phyloP scores from a whole-genome alignment of 2,329 filamentous ascomycete species.

The Lecanicillium sp. region DNA sequence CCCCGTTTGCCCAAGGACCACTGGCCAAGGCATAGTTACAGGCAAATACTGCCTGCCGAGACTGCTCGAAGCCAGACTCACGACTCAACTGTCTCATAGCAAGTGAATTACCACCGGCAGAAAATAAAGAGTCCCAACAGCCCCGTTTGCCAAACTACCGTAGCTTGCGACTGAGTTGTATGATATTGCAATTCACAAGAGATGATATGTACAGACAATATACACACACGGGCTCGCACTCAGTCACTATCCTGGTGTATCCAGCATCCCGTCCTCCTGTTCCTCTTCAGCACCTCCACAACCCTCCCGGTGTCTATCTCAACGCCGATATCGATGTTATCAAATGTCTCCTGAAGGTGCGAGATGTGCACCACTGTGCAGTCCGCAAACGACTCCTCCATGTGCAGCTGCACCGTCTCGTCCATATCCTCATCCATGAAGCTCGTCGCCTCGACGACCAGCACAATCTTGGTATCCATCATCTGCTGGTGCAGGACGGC shows the following conservation, averaged over 20 bases:
- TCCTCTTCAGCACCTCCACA: not conserved
- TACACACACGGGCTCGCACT: not conserved
- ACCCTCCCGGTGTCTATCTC: not conserved
- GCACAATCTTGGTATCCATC: slow-evolving; percentile 15
- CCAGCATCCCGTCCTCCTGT: not conserved
- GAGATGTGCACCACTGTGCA: slow-evolving; percentile 16
- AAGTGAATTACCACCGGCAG: no score
- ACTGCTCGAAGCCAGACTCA: no score
- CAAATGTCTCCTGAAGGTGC: slow-evolving; percentile 14
- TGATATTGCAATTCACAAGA: no score
- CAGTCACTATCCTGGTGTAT: not conserved
- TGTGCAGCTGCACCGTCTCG: slow-evolving; percentile 11
- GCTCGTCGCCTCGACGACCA: slow-evolving; percentile 20
- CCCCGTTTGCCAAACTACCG: no score
- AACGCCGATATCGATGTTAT: slow-evolving; percentile 6
- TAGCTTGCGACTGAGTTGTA: no score
- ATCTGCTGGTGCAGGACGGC: slow-evolving; percentile 15
- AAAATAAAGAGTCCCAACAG: no score
- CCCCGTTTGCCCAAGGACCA: no score
- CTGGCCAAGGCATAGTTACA: no score
- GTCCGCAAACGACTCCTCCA: slow-evolving; percentile 16
- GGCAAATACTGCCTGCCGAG: no score
- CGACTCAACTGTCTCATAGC: no score
- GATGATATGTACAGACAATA: not conserved
- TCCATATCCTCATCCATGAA: slow-evolving; percentile 17